Percentiles rank a stretch among this genome's conserved stretches.
These are phyloP conservation scores for Dactylonectria macrodidyma DNA, from an alignment of 2,329 filamentous ascomycete species.

Conservation along the genomic window DNA sequence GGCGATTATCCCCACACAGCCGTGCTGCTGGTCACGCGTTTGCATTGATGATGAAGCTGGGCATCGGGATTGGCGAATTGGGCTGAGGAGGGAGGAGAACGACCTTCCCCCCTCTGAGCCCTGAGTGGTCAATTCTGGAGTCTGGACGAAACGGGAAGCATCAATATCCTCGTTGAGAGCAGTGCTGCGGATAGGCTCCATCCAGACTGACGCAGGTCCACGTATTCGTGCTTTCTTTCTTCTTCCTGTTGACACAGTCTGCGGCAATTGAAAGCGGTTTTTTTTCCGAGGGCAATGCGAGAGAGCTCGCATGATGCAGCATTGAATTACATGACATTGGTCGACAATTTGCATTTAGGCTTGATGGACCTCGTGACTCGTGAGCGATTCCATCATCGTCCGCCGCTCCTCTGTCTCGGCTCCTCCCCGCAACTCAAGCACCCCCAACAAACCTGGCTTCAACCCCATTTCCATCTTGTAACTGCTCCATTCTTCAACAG, in stretches of 20 bases:
- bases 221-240: constrained; percentile 26
- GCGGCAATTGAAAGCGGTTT: constrained; percentile 9
- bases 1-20: constrained; percentile 26
- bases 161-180: constrained; percentile 11
- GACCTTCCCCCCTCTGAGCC: not conserved
- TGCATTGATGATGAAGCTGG: constrained; percentile 36
- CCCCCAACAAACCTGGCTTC: constrained; percentile 15
- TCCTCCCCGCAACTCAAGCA: constrained; percentile 20
- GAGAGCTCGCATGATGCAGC: constrained; percentile 2
- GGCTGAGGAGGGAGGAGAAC: constrained; percentile 16
- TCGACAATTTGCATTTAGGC: not conserved
- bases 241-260: not conserved
- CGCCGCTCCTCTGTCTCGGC: not conserved
- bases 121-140: not conserved
- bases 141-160: constrained; percentile 20
- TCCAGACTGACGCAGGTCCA: constrained; percentile 21
- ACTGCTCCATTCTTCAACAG: not conserved
- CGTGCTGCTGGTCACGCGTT: constrained; percentile 29
- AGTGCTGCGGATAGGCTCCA: constrained; percentile 9
- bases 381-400: constrained; percentile 11
- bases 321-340: constrained; percentile 2
- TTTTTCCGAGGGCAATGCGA: not conserved
- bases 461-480: not conserved
- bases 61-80: constrained; percentile 26
- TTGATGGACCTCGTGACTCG: not conserved